These are phyloP conservation scores for Mrakia blollopis DNA, from an alignment of 768 basidiomycete species.

Conservation along the genomic window DNA sequence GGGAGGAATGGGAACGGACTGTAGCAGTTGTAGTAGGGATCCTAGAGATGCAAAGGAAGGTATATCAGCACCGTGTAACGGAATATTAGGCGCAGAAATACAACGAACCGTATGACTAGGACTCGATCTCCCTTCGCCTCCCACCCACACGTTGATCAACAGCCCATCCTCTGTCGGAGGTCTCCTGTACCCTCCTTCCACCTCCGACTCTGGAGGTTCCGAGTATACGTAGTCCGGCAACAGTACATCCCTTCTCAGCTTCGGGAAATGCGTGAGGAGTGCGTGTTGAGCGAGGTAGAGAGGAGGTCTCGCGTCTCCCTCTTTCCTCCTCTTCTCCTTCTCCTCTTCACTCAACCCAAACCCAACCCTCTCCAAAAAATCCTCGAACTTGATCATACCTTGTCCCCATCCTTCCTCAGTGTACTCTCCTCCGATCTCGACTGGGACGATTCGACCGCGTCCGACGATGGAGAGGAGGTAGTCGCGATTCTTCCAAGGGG, in stretches of 20 bases:
- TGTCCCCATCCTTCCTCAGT: constrained; percentile 76
- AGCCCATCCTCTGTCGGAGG: constrained; percentile 55
- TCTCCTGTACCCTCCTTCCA: constrained; percentile 52
- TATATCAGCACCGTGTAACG: constrained; percentile 26
- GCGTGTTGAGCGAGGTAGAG: constrained; percentile 89
- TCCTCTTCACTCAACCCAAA: constrained; percentile 37
- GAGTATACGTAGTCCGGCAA: constrained; percentile 86
- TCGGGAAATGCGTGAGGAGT: constrained; percentile 77
- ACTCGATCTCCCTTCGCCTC: constrained; percentile 56
- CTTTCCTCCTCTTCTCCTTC: constrained; percentile 8
- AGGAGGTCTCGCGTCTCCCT: constrained; percentile 35
- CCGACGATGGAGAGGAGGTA: constrained; percentile 77
- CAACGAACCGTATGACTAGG: constrained; percentile 80
- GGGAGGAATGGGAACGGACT: no score
- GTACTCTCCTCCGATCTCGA: constrained; percentile 85
- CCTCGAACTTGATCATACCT: constrained; percentile 67
- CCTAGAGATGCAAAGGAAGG: constrained; percentile 50
- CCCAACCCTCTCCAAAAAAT: constrained; percentile 55
- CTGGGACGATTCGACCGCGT: constrained; percentile 78
- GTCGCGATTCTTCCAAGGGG: constrained; percentile 49
- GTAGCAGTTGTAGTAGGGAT: constrained; percentile 89
- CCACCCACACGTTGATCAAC: constrained; percentile 44
- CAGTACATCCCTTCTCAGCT: constrained; percentile 64
- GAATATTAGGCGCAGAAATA: no score
- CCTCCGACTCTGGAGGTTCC: constrained; percentile 49